Evolutionary conservation across 495 filamentous ascomycete species (phyloP), one percentile per base, ranked within the genome.

Genomic region (Hypoxylon cercidicola): DNA sequence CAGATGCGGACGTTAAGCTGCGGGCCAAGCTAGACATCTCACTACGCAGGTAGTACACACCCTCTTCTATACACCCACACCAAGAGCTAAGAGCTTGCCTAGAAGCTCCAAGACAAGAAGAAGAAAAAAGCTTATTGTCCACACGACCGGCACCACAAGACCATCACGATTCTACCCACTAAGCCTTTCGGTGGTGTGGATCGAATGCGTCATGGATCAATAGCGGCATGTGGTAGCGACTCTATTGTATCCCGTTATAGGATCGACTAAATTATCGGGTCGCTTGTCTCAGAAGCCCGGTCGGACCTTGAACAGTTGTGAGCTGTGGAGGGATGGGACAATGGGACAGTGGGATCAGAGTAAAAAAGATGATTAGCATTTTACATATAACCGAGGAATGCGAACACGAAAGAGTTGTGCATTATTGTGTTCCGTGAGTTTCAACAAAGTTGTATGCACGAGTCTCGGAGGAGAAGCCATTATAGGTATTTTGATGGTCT

Each of bases 191-290:
- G 34, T 62, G 51, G 62, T 66, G 62, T 61, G 62, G 58, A 61
- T 61, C 61, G 58, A 58, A 71, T 71, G 68, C 71, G 68, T 73
- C 71, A 73, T 71, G 62, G 57, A 60, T 57, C 61, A 61, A 63
- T 68, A 68, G 67, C 35, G 67, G 60, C 56, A 45, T 57, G 60
- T 70, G 60, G 62, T 50, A 15, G 60, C 55, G 35, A 49, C 44
- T 64, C 54, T 66, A 63, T 60, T 60, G 55, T 55, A 50, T 56
- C 60, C 56, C 60, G 60, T 68, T 55, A 64, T 63, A 65, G 51
- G 40, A 12, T 55, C 50, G 67, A 60, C 70, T n/a, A n/a, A 67
- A 72, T 69, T 56, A 65, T 44, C 28, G 25, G 56, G 34, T 62
- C 51, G 46, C 40, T 12, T 69, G 61, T 69, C 66, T 69, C 60